Evolutionary conservation across 371 early-diverging fungal genomes (phyloP).

Genomic region (Ordospora colligata): DNA sequence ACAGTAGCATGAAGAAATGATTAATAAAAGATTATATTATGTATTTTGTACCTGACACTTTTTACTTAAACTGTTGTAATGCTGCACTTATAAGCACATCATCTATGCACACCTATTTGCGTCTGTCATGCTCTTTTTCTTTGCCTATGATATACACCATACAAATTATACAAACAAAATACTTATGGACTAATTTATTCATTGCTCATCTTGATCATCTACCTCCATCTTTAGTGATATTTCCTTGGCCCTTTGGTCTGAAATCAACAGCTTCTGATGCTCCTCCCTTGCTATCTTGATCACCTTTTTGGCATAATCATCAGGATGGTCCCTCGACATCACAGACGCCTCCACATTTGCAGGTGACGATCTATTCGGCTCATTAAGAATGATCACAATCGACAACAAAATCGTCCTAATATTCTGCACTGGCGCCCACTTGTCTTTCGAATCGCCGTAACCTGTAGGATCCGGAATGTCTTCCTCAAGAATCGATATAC

Average conservation of each 20-base stretch:
- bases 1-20: background rate
- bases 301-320: constrained; percentile 56
- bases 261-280: constrained; percentile 19
- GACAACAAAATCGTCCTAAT: constrained; percentile 87
- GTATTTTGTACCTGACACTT: too few relatives aligned
- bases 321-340: constrained; percentile 39
- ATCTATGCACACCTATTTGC: too few relatives aligned
- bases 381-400: constrained; percentile 78
- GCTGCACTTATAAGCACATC: background rate
- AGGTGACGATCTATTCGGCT: constrained; percentile 93
- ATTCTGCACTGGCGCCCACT: constrained; percentile 77
- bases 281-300: constrained; percentile 13
- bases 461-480: constrained; percentile 61
- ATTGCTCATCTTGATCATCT: background rate
- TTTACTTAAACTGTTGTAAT: too few relatives aligned
- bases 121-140: too few relatives aligned
- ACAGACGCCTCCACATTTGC: constrained; percentile 88
- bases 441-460: constrained; percentile 64
- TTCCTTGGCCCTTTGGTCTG: constrained; percentile 4
- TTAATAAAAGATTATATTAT: background rate
- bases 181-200: background rate
- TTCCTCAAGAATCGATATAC: constrained; percentile 93
- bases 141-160: background rate
- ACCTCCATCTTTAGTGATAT: background rate
- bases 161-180: background rate